Conservation (phyloP, 495 filamentous ascomycete genomes). For the Aspergillus asperescens region DNA sequence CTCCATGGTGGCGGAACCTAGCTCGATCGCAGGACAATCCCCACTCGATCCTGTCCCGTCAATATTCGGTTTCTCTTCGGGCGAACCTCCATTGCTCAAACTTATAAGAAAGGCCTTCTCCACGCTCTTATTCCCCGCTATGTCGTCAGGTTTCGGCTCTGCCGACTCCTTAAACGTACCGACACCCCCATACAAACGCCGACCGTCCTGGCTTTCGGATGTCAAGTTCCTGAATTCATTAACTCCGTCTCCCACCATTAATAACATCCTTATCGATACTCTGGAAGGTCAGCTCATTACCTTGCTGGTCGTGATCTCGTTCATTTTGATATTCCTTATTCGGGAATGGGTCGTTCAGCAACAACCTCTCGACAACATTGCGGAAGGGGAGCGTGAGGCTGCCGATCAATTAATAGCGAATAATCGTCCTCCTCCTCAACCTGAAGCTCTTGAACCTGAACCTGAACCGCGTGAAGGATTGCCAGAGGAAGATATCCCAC, state of each 20-base stretch:
- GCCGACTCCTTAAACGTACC: conserved; percentile 22
- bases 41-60: conserved; percentile 38
- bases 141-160: conserved; percentile 21
- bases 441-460: conserved; percentile 11
- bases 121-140: conserved; percentile 36
- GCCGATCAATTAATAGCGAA: conserved; percentile 39
- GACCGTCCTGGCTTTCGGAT: conserved; percentile 59
- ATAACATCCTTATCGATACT: conserved; percentile 74
- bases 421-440: conserved; percentile 26
- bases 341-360: conserved; percentile 98
- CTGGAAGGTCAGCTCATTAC: conserved; percentile 94
- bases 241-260: conserved; percentile 66
- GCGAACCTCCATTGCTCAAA: conserved; percentile 46
- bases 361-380: conserved; percentile 68
- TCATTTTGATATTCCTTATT: conserved; percentile 93
- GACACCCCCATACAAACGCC: conserved; percentile 24
- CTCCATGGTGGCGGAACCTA: conserved; percentile 22
- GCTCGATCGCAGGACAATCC: conserved; percentile 21
- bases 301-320: conserved; percentile 78
- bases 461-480: not conserved
- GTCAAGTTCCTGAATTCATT: conserved; percentile 66
- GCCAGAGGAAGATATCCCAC: conserved; percentile 12
- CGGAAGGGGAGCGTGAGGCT: conserved; percentile 47
- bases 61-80: conserved; percentile 37
- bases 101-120: conserved; percentile 43